phyloP scores from a whole-genome alignment of 2,329 filamentous ascomycete genomes.

The Penicillium italicum region DNA sequence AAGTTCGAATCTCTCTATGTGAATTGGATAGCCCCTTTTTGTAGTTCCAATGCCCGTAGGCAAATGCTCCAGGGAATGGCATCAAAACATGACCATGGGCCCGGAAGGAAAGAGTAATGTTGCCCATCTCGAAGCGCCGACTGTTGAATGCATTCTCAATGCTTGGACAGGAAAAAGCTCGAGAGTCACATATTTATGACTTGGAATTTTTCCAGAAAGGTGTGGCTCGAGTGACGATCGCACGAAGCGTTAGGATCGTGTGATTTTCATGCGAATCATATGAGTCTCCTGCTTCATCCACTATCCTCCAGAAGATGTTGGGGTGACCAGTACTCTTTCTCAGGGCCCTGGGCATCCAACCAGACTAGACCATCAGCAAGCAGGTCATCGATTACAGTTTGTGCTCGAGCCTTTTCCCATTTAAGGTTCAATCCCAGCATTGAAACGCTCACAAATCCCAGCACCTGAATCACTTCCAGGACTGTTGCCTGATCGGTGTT shows the following conservation, averaged over 20 bases:
- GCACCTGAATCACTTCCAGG: conserved; percentile 81
- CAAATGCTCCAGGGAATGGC: not conserved
- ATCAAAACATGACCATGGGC: too few relatives aligned
- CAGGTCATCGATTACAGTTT: conserved; percentile 86
- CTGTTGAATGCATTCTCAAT: not conserved
- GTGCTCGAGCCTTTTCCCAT: conserved; percentile 81
- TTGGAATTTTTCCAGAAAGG: not conserved
- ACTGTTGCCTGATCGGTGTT: conserved; percentile 92
- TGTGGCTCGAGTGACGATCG: not conserved
- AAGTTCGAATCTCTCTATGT: not conserved
- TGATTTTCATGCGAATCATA: not conserved
- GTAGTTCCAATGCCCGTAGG: not conserved
- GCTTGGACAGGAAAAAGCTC: not conserved
- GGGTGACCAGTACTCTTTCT: conserved; percentile 85
- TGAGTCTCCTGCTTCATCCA: conserved; percentile 25
- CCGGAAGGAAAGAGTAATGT: not conserved
- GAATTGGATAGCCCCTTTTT: not conserved
- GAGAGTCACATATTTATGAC: not conserved
- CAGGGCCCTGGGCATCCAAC: conserved; percentile 80
- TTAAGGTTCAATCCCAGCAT: conserved; percentile 83
- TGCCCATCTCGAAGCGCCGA: not conserved
- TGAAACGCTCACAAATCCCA: conserved; percentile 84
- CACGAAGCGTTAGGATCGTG: not conserved
- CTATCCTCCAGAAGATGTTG: conserved; percentile 45
- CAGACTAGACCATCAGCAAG: conserved; percentile 86